Conservation (phyloP, 2,329 filamentous ascomycete genomes). For the Alternaria dauci region DNA sequence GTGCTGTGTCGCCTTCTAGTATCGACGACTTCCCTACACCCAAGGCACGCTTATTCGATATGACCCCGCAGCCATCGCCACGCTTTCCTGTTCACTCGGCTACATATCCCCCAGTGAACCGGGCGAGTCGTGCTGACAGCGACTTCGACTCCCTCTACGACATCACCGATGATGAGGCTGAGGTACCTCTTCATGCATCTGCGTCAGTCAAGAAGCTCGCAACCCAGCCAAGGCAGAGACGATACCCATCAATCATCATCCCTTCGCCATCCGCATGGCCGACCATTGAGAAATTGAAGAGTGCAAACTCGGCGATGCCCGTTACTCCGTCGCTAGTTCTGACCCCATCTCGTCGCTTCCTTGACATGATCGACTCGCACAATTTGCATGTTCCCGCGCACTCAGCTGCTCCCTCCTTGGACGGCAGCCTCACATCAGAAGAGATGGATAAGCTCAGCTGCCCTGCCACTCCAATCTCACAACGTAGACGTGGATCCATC, state of each 20-base stretch:
- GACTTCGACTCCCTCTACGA: constrained; percentile 91
- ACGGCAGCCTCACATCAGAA: constrained; percentile 88
- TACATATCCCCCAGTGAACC: constrained; percentile 64
- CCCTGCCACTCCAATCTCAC: constrained; percentile 77
- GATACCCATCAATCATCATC: constrained; percentile 67
- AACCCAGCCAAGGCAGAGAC: constrained; percentile 52
- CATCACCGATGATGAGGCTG: constrained; percentile 77
- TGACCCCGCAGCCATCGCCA: constrained; percentile 56
- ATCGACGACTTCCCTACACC: constrained; percentile 74
- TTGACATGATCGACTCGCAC: constrained; percentile 71
- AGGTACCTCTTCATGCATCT: constrained; percentile 61
- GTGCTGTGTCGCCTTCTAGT: constrained; percentile 54
- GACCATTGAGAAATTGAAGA: constrained; percentile 63
- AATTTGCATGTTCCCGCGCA: constrained; percentile 72
- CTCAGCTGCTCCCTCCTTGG: constrained; percentile 85
- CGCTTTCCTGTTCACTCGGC: constrained; percentile 55
- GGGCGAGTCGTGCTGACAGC: constrained; percentile 71
- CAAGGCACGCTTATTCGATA: constrained; percentile 69
- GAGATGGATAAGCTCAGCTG: constrained; percentile 85
- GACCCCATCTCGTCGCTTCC: constrained; percentile 76
- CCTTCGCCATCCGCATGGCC: constrained; percentile 66
- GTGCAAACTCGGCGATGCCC: constrained; percentile 63
- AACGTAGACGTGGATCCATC: constrained; percentile 52
- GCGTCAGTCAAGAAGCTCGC: constrained; percentile 58
- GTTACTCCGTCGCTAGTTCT: constrained; percentile 63